Evolutionary conservation across 1,284 basidiomycete species (phyloP).

Genomic region (Schizophyllum commune): DNA sequence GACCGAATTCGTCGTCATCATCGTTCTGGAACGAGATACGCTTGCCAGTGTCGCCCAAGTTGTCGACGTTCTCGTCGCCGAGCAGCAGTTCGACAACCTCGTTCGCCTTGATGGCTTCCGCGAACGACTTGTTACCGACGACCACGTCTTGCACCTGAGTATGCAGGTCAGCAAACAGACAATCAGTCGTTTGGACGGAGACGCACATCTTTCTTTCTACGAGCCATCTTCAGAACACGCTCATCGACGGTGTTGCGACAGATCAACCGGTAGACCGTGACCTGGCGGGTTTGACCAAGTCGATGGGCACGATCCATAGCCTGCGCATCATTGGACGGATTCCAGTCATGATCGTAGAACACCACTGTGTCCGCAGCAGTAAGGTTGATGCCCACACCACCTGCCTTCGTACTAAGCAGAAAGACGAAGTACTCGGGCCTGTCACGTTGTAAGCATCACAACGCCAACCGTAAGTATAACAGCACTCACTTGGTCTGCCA

Average conservation of each 20-base stretch:
- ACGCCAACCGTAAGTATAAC: constrained; percentile 27
- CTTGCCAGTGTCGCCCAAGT: constrained; percentile 22
- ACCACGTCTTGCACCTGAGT: constrained; percentile 95
- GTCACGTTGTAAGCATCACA: constrained; percentile 8
- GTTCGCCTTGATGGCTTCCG: constrained; percentile 89
- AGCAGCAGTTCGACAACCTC: constrained; percentile 95
- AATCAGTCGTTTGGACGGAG: not conserved
- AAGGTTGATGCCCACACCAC: constrained; percentile 96
- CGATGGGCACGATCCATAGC: constrained; percentile 99
- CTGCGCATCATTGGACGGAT: constrained; percentile 98
- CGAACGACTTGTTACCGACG: constrained; percentile 93
- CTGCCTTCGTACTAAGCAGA: constrained; percentile 92
- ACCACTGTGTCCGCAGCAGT: constrained; percentile 98
- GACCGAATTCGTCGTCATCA: not conserved
- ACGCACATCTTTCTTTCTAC: constrained; percentile 91
- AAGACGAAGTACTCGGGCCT: constrained; percentile 96
- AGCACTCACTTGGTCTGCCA: constrained; percentile 83
- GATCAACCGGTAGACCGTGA: constrained; percentile 97
- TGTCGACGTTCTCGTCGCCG: constrained; percentile 86
- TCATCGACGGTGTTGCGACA: constrained; percentile 98
- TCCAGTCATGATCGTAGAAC: constrained; percentile 99
- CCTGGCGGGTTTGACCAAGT: constrained; percentile 96
- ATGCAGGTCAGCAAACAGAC: not conserved
- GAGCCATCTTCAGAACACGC: constrained; percentile 90
- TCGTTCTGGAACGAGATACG: not conserved